Base-by-base conservation (phyloP, 148 eudicot genomes). In the Selenicereus undatus region DNA sequence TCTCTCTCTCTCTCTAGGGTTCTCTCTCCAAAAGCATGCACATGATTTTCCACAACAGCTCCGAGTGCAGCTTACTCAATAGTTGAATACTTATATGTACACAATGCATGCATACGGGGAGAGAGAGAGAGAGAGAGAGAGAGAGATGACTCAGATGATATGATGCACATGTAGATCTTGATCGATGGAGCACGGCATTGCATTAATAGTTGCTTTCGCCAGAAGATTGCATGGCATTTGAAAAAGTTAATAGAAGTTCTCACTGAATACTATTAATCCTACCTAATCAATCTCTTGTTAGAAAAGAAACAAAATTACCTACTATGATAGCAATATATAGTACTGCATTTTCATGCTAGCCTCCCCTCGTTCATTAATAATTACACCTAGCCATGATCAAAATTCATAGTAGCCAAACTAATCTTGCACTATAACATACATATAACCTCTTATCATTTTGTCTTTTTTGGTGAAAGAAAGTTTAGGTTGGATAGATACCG, bases 231-330 rank as follows among this genome's bases (percentile, higher is more conserved):
- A 22, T 64, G 27, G 68, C 68, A 64, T 64, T 64, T 64, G 68
- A 64, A n/a, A 64, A 64, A 64, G 29, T 64, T 64, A 64, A 64
- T 64, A 29, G 8, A 22, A 39, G 68, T 64, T 64, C n/a, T 64
- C 68, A 7, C 27, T 64, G 22, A n/a, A 3, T 64, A 64, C n/a
- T 64, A n/a, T 22, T 64, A 64, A 64, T 64, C 68, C 68, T 64
- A 24, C 68, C 68, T 64, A 77, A 83, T 86, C 85, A 83, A 80
- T 83, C 58, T 66, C 88, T 86, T 86, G 83, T 83, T 79, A 73
- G 85, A 83, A 83, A 86, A 86, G 83, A 76, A 54, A 56, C 65
- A 32, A 11, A 16, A 80, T 64, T 79, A 86, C 81, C 88, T 83
- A 80, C 81, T 86, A 76, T 42, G 81, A 14, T 5, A 14, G 52